Conservation (phyloP, 345 rosid genomes). For the Anacardium occidentale region DNA sequence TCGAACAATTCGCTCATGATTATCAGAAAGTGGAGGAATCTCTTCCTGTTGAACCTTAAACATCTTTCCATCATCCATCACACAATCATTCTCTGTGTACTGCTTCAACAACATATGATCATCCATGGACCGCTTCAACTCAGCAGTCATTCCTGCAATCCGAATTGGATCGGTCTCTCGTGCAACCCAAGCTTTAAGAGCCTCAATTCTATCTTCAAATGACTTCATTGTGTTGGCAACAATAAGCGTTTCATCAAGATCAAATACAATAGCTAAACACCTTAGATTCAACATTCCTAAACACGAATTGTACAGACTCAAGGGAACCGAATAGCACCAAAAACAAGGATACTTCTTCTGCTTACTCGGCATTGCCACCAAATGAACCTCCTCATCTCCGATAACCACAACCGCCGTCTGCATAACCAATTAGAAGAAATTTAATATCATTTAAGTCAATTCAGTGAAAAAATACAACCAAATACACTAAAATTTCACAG, state of each 20-base stretch:
- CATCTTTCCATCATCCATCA: constrained; percentile 65
- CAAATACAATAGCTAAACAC: constrained; percentile 89
- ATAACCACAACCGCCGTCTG: constrained; percentile 86
- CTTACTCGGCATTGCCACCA: constrained; percentile 99
- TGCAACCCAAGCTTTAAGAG: constrained; percentile 70
- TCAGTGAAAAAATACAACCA: neutral
- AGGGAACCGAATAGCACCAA: constrained; percentile 85
- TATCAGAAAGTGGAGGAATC: constrained; percentile 57
- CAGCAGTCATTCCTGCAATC: constrained; percentile 68
- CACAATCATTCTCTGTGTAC: constrained; percentile 67
- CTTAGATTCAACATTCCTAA: constrained; percentile 76
- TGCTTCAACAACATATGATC: constrained; percentile 84
- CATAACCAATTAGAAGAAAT: neutral
- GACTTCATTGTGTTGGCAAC: constrained; percentile 98
- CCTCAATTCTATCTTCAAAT: constrained; percentile 84
- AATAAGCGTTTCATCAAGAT: constrained; percentile 92
- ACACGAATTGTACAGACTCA: constrained; percentile 72
- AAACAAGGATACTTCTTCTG: constrained; percentile 96
- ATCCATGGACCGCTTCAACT: constrained; percentile 68
- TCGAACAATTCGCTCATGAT: constrained; percentile 66
- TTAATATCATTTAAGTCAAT: neutral
- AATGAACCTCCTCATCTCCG: constrained; percentile 86
- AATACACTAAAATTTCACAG: neutral
- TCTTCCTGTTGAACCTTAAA: constrained; percentile 80
- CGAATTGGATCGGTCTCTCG: constrained; percentile 74